Evolutionary conservation across 371 early-diverging fungal species (phyloP).

Genomic region (Sporodiniella umbellata): DNA sequence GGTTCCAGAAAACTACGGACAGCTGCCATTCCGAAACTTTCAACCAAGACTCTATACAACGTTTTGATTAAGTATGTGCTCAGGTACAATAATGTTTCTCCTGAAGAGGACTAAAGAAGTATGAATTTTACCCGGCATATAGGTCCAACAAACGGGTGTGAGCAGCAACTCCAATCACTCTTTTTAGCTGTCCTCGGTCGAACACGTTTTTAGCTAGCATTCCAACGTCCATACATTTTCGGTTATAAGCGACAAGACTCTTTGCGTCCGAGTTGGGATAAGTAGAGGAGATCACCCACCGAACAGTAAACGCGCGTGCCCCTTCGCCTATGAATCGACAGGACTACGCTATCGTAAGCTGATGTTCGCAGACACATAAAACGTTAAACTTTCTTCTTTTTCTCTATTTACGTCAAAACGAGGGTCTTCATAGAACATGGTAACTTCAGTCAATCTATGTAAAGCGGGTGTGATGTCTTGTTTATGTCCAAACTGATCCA

Average conservation of each 20-base stretch:
- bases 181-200: neutral
- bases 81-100: too few species aligned
- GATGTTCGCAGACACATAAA: neutral
- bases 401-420: neutral
- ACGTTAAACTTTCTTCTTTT: neutral
- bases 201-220: neutral
- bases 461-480: neutral
- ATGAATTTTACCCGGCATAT: neutral
- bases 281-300: neutral
- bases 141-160: neutral
- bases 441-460: neutral
- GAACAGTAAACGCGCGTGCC: neutral
- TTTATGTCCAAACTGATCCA: constrained; percentile 1
- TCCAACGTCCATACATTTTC: neutral
- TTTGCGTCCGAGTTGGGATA: neutral
- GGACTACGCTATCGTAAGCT: neutral
- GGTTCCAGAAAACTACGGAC: neutral
- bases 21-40: neutral
- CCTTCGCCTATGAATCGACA: neutral
- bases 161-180: neutral
- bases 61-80: neutral
- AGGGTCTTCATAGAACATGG: neutral
- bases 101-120: too few species aligned
- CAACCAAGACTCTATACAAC: neutral
- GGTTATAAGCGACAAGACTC: neutral